Conservation (phyloP, 2,329 filamentous ascomycete species). For the Cladosporium austrohemisphaericum region DNA sequence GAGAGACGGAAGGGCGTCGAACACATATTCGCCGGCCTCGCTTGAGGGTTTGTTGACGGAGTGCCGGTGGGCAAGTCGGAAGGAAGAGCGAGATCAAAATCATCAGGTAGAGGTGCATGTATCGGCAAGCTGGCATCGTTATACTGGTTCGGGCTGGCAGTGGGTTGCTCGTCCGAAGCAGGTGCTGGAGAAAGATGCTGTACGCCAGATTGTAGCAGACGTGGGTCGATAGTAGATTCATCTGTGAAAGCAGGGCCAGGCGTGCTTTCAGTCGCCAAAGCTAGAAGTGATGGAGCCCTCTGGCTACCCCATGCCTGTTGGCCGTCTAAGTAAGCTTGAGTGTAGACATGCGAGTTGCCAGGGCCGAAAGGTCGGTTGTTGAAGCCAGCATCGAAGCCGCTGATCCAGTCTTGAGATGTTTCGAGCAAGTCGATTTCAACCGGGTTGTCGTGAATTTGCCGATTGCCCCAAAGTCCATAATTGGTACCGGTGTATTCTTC, state of each 20-base stretch:
- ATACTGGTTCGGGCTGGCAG: too few relatives aligned
- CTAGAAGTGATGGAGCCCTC: background rate
- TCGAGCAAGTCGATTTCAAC: background rate
- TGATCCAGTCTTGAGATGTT: conserved; percentile 1
- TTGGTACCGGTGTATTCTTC: background rate
- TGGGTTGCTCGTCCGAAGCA: too few relatives aligned
- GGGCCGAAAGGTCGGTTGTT: background rate
- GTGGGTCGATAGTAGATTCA: background rate
- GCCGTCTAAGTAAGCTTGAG: background rate
- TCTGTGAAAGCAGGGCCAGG: background rate
- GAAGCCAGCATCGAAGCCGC: conserved; percentile 3
- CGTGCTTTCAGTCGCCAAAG: background rate
- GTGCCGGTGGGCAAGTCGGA: too few relatives aligned
- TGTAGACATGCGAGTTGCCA: background rate
- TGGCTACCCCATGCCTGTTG: background rate
- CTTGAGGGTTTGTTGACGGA: too few relatives aligned
- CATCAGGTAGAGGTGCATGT: too few relatives aligned
- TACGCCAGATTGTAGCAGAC: too few relatives aligned
- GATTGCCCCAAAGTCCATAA: background rate
- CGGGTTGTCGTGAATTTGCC: background rate
- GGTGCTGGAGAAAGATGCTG: too few relatives aligned
- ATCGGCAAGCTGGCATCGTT: too few relatives aligned
- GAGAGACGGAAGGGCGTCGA: too few relatives aligned
- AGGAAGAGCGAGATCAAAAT: too few relatives aligned
- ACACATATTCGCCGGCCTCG: too few relatives aligned